A percentile compares a stretch with the other conserved stretches of the same genome.
Conservation (phyloP, 2,329 filamentous ascomycete genomes). For the Bimuria novae-zelandiae region DNA sequence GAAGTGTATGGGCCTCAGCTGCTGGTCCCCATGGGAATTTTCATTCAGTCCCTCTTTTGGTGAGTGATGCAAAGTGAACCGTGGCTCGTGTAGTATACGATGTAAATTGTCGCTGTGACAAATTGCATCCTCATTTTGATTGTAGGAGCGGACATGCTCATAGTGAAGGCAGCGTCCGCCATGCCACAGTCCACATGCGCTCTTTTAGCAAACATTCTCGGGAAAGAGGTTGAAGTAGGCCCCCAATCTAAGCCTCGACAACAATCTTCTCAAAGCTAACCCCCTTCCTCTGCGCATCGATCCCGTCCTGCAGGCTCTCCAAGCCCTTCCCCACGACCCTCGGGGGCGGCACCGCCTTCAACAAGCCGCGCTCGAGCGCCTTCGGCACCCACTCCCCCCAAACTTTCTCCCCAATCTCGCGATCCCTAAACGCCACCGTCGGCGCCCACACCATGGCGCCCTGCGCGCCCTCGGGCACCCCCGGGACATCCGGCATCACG, state of each 20-base stretch:
- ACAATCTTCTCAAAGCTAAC: conserved; percentile 44
- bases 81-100: no score
- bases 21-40: no score
- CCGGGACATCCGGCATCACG: conserved; percentile 26
- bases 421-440: conserved; percentile 25
- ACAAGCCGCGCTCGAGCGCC: conserved; percentile 34
- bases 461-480: conserved; percentile 33
- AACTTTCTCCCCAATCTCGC: conserved; percentile 36
- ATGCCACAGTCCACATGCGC: no score
- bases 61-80: no score
- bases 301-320: conserved; percentile 33
- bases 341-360: conserved; percentile 39
- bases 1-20: no score
- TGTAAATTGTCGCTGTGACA: no score
- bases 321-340: conserved; percentile 36
- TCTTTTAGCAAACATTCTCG: no score
- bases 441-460: conserved; percentile 29
- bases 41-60: no score
- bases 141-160: no score
- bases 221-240: no score
- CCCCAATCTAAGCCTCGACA: conserved; percentile 30
- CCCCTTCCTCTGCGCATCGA: conserved; percentile 35
- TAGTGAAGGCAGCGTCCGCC: no score
- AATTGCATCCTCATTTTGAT: no score
- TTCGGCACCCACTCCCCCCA: conserved; percentile 39